Evolutionary conservation across 2,329 filamentous ascomycete species (phyloP), one percentile per base, ranked within the genome.

Genomic region (Fusarium anthophilum): DNA sequence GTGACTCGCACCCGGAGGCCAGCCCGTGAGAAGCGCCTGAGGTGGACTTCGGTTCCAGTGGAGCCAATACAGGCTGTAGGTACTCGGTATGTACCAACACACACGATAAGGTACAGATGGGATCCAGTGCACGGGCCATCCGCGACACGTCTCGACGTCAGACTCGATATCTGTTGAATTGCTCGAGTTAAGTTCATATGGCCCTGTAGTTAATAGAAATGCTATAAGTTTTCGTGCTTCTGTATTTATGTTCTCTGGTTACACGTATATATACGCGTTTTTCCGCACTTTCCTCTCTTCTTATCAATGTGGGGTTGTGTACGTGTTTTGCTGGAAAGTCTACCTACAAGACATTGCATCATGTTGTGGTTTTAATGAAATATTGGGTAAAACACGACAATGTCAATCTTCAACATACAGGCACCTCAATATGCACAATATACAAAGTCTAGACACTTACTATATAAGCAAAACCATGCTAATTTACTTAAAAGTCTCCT

Each of bases 91-190:
- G 37, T 38, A n/a, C 37, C 15, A 43, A 30, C 51, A 55, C 72
- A 70, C 53, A 57, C 64, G 71, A 67, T 65, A 35, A 35, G 32
- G 32, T 17, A 35, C 32, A 8, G 14, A 61, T 50, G 48, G 14
- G 37, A 43, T 56, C 20, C 28, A 12, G 47, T 58, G 72, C 72
- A 74, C 72, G 69, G 69, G 28, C 72, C 64, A 73, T n/a, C 37
- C 39, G 38, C 47, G 64, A 58, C 28, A 69, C 64, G 28, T 35
- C 68, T 55, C 56, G 30, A 69, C 41, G 41, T 50, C 56, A 66
- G 59, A 56, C 60, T 64, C 38, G n/a, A 32, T 35, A 48, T 47
- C 32, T 39, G 30, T 37, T 70, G 32, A 56, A 66, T 47, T 66
- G 44, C 15, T 72, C 13, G 15, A 56, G 30, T n/a, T 61, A 38